Percentiles rank a stretch among this genome's conserved stretches.
Evolutionary conservation across 352 stramenopile species (phyloP).

Genomic region (Phytophthora cactorum): DNA sequence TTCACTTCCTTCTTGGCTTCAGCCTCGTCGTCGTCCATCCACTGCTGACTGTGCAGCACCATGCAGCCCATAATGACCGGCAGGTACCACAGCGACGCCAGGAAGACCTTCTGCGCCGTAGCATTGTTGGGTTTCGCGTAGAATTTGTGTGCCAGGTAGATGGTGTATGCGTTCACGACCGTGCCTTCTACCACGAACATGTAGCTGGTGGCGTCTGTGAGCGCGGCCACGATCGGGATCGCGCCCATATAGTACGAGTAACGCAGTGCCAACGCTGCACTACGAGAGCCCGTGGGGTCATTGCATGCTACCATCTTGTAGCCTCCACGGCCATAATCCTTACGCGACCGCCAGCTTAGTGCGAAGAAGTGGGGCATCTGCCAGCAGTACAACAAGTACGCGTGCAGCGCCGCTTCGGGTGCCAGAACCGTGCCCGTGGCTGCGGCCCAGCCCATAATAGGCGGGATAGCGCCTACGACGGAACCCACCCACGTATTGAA

Average conservation of each 20-base stretch:
- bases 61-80: slow-evolving; percentile 97
- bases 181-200: slow-evolving; percentile 99
- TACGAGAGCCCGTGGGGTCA: slow-evolving; percentile 93
- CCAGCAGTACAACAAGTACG: slow-evolving; percentile 96
- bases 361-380: slow-evolving; percentile 99
- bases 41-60: slow-evolving; percentile 96
- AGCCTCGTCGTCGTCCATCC: slow-evolving; percentile 76
- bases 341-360: slow-evolving; percentile 96
- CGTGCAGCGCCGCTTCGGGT: slow-evolving; percentile 77
- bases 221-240: slow-evolving; percentile 93
- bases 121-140: slow-evolving; percentile 93
- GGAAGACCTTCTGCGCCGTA: slow-evolving; percentile 97
- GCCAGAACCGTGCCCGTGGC: slow-evolving; percentile 88
- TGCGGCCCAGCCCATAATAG: slow-evolving; percentile 98
- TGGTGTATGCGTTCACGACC: slow-evolving; percentile 95
- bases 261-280: slow-evolving; percentile 90
- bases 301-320: slow-evolving; percentile 97
- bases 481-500: slow-evolving; percentile 99
- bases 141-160: slow-evolving; percentile 97
- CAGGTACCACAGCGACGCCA: slow-evolving; percentile 98
- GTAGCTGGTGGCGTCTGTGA: slow-evolving; percentile 95
- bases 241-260: slow-evolving; percentile 96
- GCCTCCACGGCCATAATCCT: slow-evolving; percentile 90
- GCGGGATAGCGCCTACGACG: slow-evolving; percentile 98
- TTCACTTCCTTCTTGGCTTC: slow-evolving; percentile 62